Percentiles rank a stretch among this genome's conserved stretches.
These are phyloP conservation scores for Dothistroma septosporum DNA, from an alignment of 2,329 filamentous ascomycete genomes.

Conservation along the genomic window DNA sequence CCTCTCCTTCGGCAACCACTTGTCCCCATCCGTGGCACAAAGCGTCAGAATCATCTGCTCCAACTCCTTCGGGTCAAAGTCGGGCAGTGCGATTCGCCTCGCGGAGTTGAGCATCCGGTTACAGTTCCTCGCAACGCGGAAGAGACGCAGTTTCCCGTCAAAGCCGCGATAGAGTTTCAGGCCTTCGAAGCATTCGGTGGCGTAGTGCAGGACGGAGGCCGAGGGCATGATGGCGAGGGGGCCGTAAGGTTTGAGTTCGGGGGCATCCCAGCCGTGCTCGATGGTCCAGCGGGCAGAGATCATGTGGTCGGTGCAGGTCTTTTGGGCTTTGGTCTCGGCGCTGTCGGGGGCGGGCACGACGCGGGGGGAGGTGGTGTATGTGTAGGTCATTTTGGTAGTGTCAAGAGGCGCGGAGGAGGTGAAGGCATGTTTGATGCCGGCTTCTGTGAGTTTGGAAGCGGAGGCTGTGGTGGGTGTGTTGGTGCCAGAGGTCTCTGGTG, in stretches of 20 bases:
- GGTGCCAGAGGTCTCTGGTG: slow-evolving; percentile 36
- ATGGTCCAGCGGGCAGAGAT: slow-evolving; percentile 66
- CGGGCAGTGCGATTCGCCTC: slow-evolving; percentile 67
- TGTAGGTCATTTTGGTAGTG: slow-evolving; percentile 42
- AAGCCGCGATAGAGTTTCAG: slow-evolving; percentile 67
- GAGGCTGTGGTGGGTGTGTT: slow-evolving; percentile 34
- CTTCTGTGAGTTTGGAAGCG: slow-evolving; percentile 35
- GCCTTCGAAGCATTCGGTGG: slow-evolving; percentile 87
- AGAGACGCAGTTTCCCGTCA: slow-evolving; percentile 69
- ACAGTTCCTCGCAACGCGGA: slow-evolving; percentile 71
- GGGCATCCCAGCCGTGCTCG: slow-evolving; percentile 65
- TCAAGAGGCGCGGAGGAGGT: slow-evolving; percentile 38
- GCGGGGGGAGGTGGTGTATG: slow-evolving; percentile 40
- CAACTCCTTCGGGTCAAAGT: slow-evolving; percentile 66
- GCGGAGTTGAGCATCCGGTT: slow-evolving; percentile 56
- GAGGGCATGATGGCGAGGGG: slow-evolving; percentile 75
- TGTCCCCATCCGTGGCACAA: slow-evolving; percentile 66
- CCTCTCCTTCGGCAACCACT: slow-evolving; percentile 70
- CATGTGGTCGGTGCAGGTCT: slow-evolving; percentile 79
- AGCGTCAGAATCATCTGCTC: slow-evolving; percentile 70
- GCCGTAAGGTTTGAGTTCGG: slow-evolving; percentile 71
- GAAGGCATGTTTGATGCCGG: slow-evolving; percentile 36
- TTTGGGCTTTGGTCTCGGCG: slow-evolving; percentile 37
- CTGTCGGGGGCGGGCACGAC: slow-evolving; percentile 40
- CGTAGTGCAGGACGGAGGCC: slow-evolving; percentile 79